Base-by-base conservation (phyloP, 495 filamentous ascomycete genomes). In the Aspergillus sparsus region DNA sequence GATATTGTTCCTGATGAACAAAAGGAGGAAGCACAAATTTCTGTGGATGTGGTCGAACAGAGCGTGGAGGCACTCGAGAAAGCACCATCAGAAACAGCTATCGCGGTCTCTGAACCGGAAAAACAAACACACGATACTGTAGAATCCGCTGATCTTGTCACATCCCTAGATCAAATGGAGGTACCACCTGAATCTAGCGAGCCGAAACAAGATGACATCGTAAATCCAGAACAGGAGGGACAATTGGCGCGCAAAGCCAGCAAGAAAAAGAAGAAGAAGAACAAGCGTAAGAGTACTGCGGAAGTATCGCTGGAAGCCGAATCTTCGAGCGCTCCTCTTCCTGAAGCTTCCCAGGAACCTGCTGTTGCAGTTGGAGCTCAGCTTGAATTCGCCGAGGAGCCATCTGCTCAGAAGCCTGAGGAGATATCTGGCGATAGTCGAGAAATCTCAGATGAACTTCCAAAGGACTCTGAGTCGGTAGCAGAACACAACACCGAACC, bases 201-300 rank as follows among this genome's bases (percentile, higher is more conserved):
- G 36, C 7, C 33, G 3, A 45, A 58, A 34, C 47, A 62, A 49
- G 64, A 63, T 13, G 54, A 52, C 9, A 11, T 16, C 11, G 50
- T 41, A 32, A 41, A 61, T 13, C 45, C 57, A 16, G 61, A 65
- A 27, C 7, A 47, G 35, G 66, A 68, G 16, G 27, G 31, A 52
- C 12, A 56, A 35, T 32, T 61, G 7, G 39, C 57, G n/a, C 55
- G 60, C n/a, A 66, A 68, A 46, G 53, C 18, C 10, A 61, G 66
- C 55, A 71, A 64, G 37, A 69, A 71, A 54, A 68, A 62, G 34
- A 66, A 70, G 53, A 67, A 67, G 32, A 71, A 74, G 41, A 72
- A 79, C 42, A 78, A 73, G 33, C 73, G 72, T 7, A 70, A 66
- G 47, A 61, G 50, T 32, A 42, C 39, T 10, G 39, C 46, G 16